Percentiles rank a stretch among this genome's conserved stretches.
Conservation (phyloP, 2,329 filamentous ascomycete species). For the Periconia sp. region DNA sequence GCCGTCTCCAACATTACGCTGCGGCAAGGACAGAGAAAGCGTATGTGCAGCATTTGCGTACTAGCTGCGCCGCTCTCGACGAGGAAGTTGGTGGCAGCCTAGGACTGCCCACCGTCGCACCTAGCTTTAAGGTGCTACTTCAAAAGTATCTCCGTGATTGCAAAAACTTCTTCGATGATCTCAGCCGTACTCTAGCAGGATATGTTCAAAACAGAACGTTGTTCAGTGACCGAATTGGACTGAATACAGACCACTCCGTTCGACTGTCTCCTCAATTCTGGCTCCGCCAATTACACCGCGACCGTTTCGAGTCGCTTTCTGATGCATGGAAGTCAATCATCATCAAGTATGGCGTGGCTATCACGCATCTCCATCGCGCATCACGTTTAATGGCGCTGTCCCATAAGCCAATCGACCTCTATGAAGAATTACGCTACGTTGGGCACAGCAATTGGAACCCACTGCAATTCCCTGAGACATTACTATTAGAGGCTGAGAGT, state of each 20-base stretch:
- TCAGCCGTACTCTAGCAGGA: too few species aligned
- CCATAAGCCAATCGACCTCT: conserved; percentile 19
- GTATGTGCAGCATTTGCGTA: conserved; percentile 20
- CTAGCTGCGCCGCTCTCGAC: conserved; percentile 19
- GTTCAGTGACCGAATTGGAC: too few species aligned
- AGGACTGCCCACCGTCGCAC: neutral
- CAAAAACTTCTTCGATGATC: too few species aligned
- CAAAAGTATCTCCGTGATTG: too few species aligned
- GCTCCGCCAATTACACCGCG: conserved; percentile 20
- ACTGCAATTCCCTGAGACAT: conserved; percentile 56
- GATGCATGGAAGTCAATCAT: conserved; percentile 21
- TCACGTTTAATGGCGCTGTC: conserved; percentile 18
- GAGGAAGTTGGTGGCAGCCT: neutral
- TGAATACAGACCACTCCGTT: too few species aligned
- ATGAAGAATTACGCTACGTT: conserved; percentile 46
- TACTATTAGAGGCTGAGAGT: conserved; percentile 67
- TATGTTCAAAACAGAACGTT: too few species aligned
- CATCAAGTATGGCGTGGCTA: conserved; percentile 27
- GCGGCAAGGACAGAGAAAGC: conserved; percentile 23
- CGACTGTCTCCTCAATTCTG: too few species aligned
- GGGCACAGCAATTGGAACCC: conserved; percentile 62
- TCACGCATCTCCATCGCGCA: conserved; percentile 33
- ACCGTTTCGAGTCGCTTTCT: conserved; percentile 15
- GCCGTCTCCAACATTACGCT: too few species aligned
- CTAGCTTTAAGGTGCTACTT: too few species aligned